A percentile compares a stretch with the other conserved stretches of the same genome.
Conservation (phyloP, 176 grass and related monocot genomes). For the Oryza glumipatula region DNA sequence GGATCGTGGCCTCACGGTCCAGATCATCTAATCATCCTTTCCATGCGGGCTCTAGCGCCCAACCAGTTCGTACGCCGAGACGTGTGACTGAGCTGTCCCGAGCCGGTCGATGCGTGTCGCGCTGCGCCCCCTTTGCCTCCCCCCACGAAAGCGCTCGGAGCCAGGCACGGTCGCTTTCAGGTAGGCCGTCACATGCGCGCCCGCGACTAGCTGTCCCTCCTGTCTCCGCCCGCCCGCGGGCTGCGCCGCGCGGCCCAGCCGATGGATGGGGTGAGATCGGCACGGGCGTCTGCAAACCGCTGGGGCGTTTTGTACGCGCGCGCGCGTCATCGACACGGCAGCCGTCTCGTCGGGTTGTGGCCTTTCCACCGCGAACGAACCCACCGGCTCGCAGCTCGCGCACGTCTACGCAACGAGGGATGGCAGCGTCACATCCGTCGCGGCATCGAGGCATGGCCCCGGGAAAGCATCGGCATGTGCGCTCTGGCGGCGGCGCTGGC, state of each 20-base stretch:
- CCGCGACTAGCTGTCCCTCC: constrained; percentile 8
- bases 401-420: not conserved
- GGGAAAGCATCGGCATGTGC: constrained; percentile 16
- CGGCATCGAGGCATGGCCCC: not conserved
- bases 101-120: constrained; percentile 39
- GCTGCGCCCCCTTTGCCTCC: not conserved
- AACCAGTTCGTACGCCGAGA: not conserved
- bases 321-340: not conserved
- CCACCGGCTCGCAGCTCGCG: no score
- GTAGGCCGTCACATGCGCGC: constrained; percentile 27
- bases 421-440: not conserved
- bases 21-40: not conserved
- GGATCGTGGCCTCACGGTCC: constrained; percentile 4
- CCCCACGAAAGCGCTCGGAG: not conserved
- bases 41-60: not conserved
- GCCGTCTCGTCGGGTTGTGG: constrained; percentile 23
- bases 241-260: not conserved
- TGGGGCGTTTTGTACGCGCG: not conserved
- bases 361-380: no score
- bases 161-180: constrained; percentile 29
- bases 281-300: not conserved
- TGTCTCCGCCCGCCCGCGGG: not conserved
- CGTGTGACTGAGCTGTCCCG: not conserved
- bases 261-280: not conserved
- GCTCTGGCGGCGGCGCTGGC: constrained; percentile 12